phyloP scores from a whole-genome alignment of 805 yeast species.

The Saccharomycopsis olivae region DNA sequence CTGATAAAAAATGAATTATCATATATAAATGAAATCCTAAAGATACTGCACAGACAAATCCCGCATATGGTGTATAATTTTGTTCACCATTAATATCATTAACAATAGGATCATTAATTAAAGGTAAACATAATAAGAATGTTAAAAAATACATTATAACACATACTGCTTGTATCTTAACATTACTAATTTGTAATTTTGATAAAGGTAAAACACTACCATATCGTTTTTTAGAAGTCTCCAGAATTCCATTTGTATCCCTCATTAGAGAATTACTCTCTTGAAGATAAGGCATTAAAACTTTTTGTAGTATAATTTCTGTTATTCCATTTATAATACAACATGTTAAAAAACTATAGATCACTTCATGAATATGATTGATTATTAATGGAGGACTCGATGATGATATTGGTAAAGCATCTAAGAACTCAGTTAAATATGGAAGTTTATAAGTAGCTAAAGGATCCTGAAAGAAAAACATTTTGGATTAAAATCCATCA shows the following conservation, averaged over 20 bases:
- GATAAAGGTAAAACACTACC: too few relatives aligned
- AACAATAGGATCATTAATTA: conserved; percentile 45
- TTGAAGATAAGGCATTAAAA: too few relatives aligned
- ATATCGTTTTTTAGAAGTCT: too few relatives aligned
- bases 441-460: background rate
- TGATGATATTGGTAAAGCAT: background rate
- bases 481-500: background rate
- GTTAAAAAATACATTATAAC: conserved; percentile 71
- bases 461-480: background rate
- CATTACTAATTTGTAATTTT: background rate
- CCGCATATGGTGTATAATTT: conserved; percentile 61
- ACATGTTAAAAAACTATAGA: background rate
- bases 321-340: background rate
- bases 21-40: conserved; percentile 87
- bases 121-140: conserved; percentile 44
- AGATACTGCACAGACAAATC: conserved; percentile 53
- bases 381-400: too few relatives aligned
- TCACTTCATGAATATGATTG: conserved; percentile 1
- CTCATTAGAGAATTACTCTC: too few relatives aligned
- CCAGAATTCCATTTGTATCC: background rate
- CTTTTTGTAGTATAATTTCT: background rate
- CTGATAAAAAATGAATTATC: conserved; percentile 44
- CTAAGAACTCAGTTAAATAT: background rate
- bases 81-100: conserved; percentile 33
- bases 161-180: conserved; percentile 70